These are phyloP conservation scores for Xylona heveae DNA, from an alignment of 495 filamentous ascomycete genomes.

Conservation along the genomic window DNA sequence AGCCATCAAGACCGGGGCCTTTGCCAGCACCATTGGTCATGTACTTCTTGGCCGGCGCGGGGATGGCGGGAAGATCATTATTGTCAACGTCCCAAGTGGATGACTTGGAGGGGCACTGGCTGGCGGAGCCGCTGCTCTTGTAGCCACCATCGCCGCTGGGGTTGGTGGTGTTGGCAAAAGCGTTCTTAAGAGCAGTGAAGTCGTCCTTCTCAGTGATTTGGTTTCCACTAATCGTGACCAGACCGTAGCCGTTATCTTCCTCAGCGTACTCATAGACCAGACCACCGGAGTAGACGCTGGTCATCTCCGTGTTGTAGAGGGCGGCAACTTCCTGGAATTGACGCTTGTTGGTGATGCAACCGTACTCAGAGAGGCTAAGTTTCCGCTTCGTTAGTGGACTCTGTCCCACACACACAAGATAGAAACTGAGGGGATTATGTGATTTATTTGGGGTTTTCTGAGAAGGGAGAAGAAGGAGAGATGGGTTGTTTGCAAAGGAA, in stretches of 20 bases:
- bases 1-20: conserved; percentile 47
- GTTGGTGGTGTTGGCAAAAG: conserved; percentile 36
- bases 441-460: no score
- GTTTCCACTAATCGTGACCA: conserved; percentile 43
- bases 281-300: conserved; percentile 79
- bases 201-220: conserved; percentile 34
- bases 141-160: conserved; percentile 62
- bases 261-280: conserved; percentile 89
- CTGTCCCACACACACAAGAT: no score
- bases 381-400: conserved; percentile 1
- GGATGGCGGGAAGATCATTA: conserved; percentile 54
- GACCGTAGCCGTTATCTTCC: conserved; percentile 55
- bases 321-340: conserved; percentile 60
- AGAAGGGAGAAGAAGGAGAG: no score
- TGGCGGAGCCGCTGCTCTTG: conserved; percentile 40
- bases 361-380: conserved; percentile 68
- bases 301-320: conserved; percentile 74
- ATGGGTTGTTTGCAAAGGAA: conserved; percentile 5
- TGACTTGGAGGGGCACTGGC: conserved; percentile 45
- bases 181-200: conserved; percentile 43
- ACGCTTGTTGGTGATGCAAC: conserved; percentile 64
- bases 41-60: conserved; percentile 40
- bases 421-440: no score
- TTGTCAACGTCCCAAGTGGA: conserved; percentile 51
- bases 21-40: conserved; percentile 53